Percentiles rank a stretch among this genome's conserved stretches.
Conservation (phyloP, 75 land plant genomes). For the Cunninghamia lanceolata region DNA sequence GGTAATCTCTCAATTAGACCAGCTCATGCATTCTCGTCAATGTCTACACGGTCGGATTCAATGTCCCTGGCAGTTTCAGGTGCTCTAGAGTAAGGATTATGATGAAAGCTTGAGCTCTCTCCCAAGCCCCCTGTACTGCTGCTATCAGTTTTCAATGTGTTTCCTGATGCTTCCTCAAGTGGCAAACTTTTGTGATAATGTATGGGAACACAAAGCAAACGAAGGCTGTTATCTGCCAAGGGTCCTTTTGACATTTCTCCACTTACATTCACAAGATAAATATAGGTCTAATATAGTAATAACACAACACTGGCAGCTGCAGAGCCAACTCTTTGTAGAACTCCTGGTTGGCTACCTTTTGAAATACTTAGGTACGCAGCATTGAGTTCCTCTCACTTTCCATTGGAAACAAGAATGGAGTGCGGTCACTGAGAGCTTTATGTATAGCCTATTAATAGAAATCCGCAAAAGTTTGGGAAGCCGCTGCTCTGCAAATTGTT, state of each 20-base stretch:
- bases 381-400: too few species aligned
- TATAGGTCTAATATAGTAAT: slow-evolving; percentile 65
- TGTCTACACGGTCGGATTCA: slow-evolving; percentile 75
- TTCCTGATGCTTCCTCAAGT: slow-evolving; percentile 27
- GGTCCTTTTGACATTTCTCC: slow-evolving; percentile 49
- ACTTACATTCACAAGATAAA: slow-evolving; percentile 54
- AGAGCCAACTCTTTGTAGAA: too few species aligned
- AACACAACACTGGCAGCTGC: slow-evolving; percentile 72
- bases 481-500: too few species aligned
- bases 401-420: too few species aligned
- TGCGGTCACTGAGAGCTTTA: too few species aligned
- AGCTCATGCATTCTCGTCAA: slow-evolving; percentile 60
- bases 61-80: slow-evolving; percentile 64
- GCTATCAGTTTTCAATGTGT: slow-evolving; percentile 22
- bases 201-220: slow-evolving; percentile 60
- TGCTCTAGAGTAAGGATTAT: slow-evolving; percentile 69
- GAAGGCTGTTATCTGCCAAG: slow-evolving; percentile 66
- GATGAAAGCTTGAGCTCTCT: slow-evolving; percentile 29
- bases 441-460: too few species aligned
- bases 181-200: slow-evolving; percentile 59
- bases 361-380: too few species aligned
- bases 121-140: slow-evolving; percentile 19
- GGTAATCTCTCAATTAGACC: slow-evolving; percentile 60
- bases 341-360: too few species aligned
- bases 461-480: too few species aligned